These are phyloP conservation scores for Knoxia roxburghii DNA, from an alignment of 257 asterid species.

Conservation along the genomic window DNA sequence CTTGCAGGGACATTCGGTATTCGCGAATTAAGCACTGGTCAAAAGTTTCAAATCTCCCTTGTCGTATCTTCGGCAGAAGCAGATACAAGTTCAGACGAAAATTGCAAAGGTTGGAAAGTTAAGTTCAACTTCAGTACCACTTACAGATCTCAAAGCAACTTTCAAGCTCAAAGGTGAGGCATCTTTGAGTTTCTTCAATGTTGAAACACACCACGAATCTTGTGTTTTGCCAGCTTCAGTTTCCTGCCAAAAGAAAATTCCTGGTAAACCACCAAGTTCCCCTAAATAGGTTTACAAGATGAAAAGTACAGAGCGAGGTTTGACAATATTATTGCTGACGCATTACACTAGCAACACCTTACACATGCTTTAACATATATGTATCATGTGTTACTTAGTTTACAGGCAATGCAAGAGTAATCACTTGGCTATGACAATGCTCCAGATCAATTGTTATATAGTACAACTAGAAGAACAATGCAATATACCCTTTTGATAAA, in stretches of 20 bases:
- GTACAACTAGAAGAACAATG: too few relatives aligned
- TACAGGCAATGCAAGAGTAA: background rate
- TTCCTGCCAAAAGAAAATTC: conserved; percentile 39
- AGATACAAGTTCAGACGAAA: conserved; percentile 8
- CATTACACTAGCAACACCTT: background rate
- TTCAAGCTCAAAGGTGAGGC: conserved; percentile 89
- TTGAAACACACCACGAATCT: conserved; percentile 59
- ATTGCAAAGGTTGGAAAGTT: background rate
- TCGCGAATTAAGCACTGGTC: conserved; percentile 88
- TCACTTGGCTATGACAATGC: background rate
- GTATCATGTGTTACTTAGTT: too few relatives aligned
- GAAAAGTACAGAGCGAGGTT: background rate
- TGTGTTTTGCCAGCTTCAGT: conserved; percentile 66
- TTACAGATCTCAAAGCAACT: conserved; percentile 89
- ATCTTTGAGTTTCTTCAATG: conserved; percentile 67
- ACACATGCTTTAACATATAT: background rate
- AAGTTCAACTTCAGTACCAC: conserved; percentile 21
- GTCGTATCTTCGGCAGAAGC: conserved; percentile 61
- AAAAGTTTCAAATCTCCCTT: conserved; percentile 84
- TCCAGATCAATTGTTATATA: too few relatives aligned
- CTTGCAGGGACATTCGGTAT: conserved; percentile 90
- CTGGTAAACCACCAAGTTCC: background rate
- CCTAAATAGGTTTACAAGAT: background rate
- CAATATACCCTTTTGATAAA: too few relatives aligned
- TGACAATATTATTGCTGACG: too few relatives aligned